Evolutionary conservation across 1,139 yeast species (phyloP).

Genomic region (Geotrichum candidum): DNA sequence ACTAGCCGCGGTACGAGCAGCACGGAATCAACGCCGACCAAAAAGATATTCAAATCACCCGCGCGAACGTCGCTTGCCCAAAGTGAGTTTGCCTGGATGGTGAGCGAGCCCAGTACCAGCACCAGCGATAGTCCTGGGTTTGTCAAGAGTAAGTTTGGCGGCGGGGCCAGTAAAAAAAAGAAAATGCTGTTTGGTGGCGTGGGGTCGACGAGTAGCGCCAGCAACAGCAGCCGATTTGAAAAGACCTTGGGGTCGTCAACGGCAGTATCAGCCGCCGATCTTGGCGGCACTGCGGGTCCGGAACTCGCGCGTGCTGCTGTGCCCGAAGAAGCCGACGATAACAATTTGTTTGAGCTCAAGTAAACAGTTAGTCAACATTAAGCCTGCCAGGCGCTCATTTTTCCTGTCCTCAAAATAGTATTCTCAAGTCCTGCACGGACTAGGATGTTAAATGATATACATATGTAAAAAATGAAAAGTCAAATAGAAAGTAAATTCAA

Average conservation of each 20-base stretch:
- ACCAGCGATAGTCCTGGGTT: background rate
- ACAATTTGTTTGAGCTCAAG: background rate
- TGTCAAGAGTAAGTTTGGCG: background rate
- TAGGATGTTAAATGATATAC: too few species aligned
- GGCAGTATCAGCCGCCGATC: background rate
- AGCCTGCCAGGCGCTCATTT: too few species aligned
- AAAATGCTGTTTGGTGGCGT: background rate
- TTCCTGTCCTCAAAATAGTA: too few species aligned
- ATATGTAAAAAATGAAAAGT: too few species aligned
- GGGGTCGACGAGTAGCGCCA: background rate
- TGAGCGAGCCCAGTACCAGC: conserved; percentile 4
- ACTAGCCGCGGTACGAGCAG: background rate
- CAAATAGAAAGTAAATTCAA: too few species aligned
- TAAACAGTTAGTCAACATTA: background rate
- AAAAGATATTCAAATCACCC: conserved; percentile 5
- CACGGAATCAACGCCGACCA: background rate
- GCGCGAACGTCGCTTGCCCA: conserved; percentile 16
- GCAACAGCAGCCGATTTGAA: background rate
- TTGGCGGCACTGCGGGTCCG: background rate
- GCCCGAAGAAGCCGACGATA: background rate
- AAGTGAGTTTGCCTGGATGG: conserved; percentile 19
- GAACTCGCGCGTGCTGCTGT: background rate
- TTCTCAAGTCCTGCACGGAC: too few species aligned
- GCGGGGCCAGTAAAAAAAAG: background rate
- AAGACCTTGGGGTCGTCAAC: background rate